Percentiles rank a stretch among this genome's conserved stretches.
Evolutionary conservation across 2,329 filamentous ascomycete genomes (phyloP).

Genomic region (Aspergillus sp.): DNA sequence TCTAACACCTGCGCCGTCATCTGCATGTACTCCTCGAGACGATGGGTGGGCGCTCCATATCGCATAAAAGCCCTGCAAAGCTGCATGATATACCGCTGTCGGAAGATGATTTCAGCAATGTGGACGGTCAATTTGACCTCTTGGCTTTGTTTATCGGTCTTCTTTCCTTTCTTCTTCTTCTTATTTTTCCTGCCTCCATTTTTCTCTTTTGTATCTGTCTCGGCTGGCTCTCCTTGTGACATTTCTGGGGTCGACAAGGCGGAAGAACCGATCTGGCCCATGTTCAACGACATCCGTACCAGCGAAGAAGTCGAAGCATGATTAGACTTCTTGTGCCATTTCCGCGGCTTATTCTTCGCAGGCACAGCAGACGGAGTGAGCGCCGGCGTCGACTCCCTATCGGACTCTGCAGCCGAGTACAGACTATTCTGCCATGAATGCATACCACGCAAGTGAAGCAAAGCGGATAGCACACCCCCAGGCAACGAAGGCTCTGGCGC

Average conservation of each 20-base stretch:
- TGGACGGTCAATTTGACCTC: constrained; percentile 62
- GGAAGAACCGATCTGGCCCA: constrained; percentile 21
- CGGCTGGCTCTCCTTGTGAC: too few species aligned
- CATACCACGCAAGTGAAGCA: constrained; percentile 6
- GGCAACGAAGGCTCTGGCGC: neutral
- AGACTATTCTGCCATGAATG: constrained; percentile 4
- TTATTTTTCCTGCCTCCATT: constrained; percentile 6
- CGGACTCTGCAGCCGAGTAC: constrained; percentile 22
- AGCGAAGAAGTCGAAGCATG: constrained; percentile 38
- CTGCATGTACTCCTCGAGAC: constrained; percentile 85
- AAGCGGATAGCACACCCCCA: constrained; percentile 6
- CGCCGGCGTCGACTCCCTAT: constrained; percentile 25
- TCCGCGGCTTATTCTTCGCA: constrained; percentile 36
- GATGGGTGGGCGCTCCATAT: constrained; percentile 89
- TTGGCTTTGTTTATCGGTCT: constrained; percentile 41
- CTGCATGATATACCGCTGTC: constrained; percentile 81
- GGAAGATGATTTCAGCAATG: constrained; percentile 71
- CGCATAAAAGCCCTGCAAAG: constrained; percentile 86
- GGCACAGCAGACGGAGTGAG: constrained; percentile 33
- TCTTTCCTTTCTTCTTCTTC: constrained; percentile 17
- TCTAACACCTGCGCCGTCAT: constrained; percentile 87
- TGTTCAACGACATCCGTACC: constrained; percentile 37
- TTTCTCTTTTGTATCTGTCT: too few species aligned
- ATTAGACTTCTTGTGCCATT: constrained; percentile 43
- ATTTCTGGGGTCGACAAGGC: constrained; percentile 16